A percentile compares a stretch with the other conserved stretches of the same genome.
phyloP scores from a whole-genome alignment of 805 yeast species.

The Candida railenensis region DNA sequence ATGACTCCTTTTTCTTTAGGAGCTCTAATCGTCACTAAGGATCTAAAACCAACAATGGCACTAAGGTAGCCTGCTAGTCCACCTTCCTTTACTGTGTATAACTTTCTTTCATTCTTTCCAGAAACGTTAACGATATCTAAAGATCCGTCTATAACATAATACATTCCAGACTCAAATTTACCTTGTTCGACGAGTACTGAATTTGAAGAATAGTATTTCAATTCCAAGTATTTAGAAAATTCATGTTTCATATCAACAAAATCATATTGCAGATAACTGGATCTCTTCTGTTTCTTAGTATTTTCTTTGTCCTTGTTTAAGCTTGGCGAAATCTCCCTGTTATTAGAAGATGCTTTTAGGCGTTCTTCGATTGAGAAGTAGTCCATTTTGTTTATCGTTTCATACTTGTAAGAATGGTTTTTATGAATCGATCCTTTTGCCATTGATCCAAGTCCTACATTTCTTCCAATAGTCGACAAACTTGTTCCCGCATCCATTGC shows the following conservation, averaged over 20 bases:
- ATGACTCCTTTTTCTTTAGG: conserved; percentile 56
- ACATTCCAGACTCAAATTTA: conserved; percentile 69
- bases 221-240: conserved; percentile 58
- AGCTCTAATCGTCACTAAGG: conserved; percentile 71
- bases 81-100: conserved; percentile 68
- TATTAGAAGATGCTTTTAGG: background rate
- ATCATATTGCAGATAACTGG: conserved; percentile 19
- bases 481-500: background rate
- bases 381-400: conserved; percentile 1
- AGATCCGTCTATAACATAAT: conserved; percentile 75
- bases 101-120: conserved; percentile 26
- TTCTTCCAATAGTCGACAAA: background rate
- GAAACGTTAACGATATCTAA: conserved; percentile 52
- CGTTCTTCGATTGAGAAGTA: background rate
- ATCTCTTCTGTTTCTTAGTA: background rate
- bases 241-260: conserved; percentile 54
- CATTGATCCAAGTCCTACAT: conserved; percentile 12
- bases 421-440: conserved; percentile 10
- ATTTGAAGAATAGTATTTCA: conserved; percentile 53
- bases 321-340: background rate
- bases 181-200: conserved; percentile 61
- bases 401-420: conserved; percentile 7
- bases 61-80: conserved; percentile 88
- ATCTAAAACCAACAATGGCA: conserved; percentile 72
- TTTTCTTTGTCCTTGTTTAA: background rate